Base-by-base conservation (phyloP, 129 eudicot species). In the Deinandra increscens region DNA sequence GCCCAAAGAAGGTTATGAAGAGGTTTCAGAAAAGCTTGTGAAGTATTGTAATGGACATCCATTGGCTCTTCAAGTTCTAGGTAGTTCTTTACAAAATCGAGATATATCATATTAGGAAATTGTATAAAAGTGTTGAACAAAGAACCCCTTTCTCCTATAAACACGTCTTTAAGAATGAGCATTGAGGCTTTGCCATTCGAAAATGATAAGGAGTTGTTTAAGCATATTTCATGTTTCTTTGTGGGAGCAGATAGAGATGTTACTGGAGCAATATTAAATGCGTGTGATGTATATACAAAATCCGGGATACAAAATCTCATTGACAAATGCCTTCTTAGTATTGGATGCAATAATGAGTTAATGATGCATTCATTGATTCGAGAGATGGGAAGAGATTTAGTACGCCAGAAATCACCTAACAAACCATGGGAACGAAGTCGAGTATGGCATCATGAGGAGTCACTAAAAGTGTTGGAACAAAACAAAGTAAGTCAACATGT, bases 171-270 rank as follows among this genome's bases (percentile, higher is more conserved):
- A 7, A 7, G 26, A 20, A 60, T 60, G 44, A 66, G 78, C 60
- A 76, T 56, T 6, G 66, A 18, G 43, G n/a, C n/a, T n/a, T n/a
- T n/a, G n/a, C n/a, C n/a, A n/a, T n/a, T n/a, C n/a, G n/a, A n/a
- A n/a, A n/a, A 58, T 10, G 84, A 81, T 20, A 75, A 26, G 38
- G 48, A 60, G 9, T 41, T 81, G 23, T 75, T 81, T 38, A 55
- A 65, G 33, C 64, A 81, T 17, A 59, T 81, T 71, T 71, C 81
- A 1, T 81, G 75, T 76, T 75, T 76, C 45, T 76, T 71, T 60
- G 65, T 31, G 15, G 79, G 72, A 44, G 44, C 19, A 7, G 56
- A 67, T 33, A 76, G 36, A 41, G 18, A 53, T 53, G 1, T 1
- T 0, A 37, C 60, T 0, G 71, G 63, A 10, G 42, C 41, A 17